Evolutionary conservation across 192 early-diverging fungal genomes (phyloP), one percentile per base, ranked within the genome.

Genomic region (Coemansia sp.): DNA sequence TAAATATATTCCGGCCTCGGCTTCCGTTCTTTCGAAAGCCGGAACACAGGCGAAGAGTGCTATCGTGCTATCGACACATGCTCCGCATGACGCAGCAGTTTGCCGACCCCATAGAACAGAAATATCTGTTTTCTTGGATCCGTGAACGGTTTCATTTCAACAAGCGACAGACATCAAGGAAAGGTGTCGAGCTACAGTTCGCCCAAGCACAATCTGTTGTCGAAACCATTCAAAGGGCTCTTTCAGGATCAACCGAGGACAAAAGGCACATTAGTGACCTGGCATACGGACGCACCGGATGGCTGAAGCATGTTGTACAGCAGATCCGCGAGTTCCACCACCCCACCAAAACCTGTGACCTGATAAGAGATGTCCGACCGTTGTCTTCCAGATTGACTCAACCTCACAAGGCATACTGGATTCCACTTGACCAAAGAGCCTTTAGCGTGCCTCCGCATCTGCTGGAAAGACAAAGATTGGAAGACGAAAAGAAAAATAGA

Each of bases 91-190:
- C 70, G 15, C 38, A 68, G 28, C 66, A 56, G 51, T 77, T 80
- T 3, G n/a, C 11, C 38, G 72, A 85, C 41, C 72, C 78, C 1
- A 73, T 85, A 0, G 74, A 85, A 53, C 65, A 66, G 7, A 68
- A 60, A 36, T 85, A 85, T 43, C 64, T 85, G 67, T 65, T 67
- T 60, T 77, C 75, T 17, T 85, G 83, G 83, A 70, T 80, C 38
- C 75, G 83, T 17, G 83, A 85, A 45, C 75, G 83, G 18, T 85
- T 80, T 61, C 83, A 77, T 64, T 57, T 66, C 64, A 74, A 77
- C 67, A 78, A 73, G 52, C 65, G 66, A 17, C 67, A 77, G 65
- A 74, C 72, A 7, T 74, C 83, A 28, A 75, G 74, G 11, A 58
- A 12, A 8, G 53, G 64, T 11, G 72, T 69, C 8, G 52, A 71